phyloP scores from a whole-genome alignment of 2,329 filamentous ascomycete species.

The Nectriaceae sp. region DNA sequence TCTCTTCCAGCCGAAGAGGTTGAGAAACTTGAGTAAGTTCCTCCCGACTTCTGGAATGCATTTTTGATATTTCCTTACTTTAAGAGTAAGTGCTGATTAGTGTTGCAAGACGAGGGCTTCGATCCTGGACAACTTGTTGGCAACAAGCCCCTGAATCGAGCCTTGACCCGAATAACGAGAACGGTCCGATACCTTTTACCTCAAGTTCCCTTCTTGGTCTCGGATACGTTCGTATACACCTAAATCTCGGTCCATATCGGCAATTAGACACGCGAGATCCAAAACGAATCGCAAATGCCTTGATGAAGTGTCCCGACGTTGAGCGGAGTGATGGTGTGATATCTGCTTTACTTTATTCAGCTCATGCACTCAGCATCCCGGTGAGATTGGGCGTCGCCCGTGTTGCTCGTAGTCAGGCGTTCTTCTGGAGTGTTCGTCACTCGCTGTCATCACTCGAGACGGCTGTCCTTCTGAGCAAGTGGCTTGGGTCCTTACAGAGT shows the following conservation, averaged over 20 bases:
- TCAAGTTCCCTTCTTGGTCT: conserved; percentile 48
- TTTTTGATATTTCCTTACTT: too few relatives aligned
- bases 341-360: conserved; percentile 53
- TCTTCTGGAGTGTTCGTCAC: conserved; percentile 60
- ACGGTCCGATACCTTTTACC: conserved; percentile 43
- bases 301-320: conserved; percentile 40
- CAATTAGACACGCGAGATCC: conserved; percentile 47
- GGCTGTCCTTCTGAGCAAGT: conserved; percentile 54
- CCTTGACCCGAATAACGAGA: conserved; percentile 42
- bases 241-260: conserved; percentile 46
- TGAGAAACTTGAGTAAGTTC: conserved; percentile 36
- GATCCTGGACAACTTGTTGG: conserved; percentile 41
- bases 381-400: conserved; percentile 56
- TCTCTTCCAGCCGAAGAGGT: conserved; percentile 36
- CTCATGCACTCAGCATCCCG: conserved; percentile 56
- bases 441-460: conserved; percentile 57
- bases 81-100: too few relatives aligned
- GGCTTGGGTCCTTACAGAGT: conserved; percentile 37
- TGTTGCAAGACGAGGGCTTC: conserved; percentile 36
- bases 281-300: conserved; percentile 38
- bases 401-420: conserved; percentile 55
- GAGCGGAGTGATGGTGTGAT: conserved; percentile 50
- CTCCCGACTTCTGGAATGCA: not conserved
- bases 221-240: conserved; percentile 48
- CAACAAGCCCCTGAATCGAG: conserved; percentile 41